Evolutionary conservation across 2,329 filamentous ascomycete genomes (phyloP).

Genomic region (Macrophomina pseudophaseolina): DNA sequence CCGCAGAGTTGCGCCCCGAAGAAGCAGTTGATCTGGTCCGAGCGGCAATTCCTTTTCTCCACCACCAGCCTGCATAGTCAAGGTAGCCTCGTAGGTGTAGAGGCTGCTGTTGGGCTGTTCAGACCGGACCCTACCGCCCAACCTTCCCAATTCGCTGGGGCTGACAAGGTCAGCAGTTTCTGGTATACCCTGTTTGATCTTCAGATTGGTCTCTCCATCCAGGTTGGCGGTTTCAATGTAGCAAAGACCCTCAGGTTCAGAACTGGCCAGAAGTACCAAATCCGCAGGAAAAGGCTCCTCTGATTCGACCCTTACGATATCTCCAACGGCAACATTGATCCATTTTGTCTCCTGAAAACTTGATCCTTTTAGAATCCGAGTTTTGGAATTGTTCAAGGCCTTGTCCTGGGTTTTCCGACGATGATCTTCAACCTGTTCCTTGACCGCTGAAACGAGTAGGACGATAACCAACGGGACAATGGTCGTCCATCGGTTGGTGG

Average conservation of each 20-base stretch:
- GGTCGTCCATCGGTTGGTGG: conserved; percentile 94
- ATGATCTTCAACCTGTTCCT: conserved; percentile 93
- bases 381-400: conserved; percentile 84
- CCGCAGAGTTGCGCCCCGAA: conserved; percentile 89
- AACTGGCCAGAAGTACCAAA: conserved; percentile 88
- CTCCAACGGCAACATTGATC: conserved; percentile 91
- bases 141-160: conserved; percentile 79
- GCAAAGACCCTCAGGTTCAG: conserved; percentile 94
- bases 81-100: conserved; percentile 95
- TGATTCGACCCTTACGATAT: conserved; percentile 90
- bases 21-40: conserved; percentile 87
- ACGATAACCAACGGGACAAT: conserved; percentile 93
- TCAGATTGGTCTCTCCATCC: conserved; percentile 96
- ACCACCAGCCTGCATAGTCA: conserved; percentile 88
- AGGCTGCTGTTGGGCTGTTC: conserved; percentile 98
- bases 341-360: conserved; percentile 86
- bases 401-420: conserved; percentile 86
- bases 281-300: conserved; percentile 96
- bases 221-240: conserved; percentile 99
- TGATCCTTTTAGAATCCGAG: conserved; percentile 81
- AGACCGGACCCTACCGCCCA: conserved; percentile 86
- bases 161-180: conserved; percentile 90
- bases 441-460: conserved; percentile 89
- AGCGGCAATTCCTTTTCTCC: conserved; percentile 91
- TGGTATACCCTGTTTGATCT: conserved; percentile 96